Base-by-base conservation (phyloP, 495 filamentous ascomycete genomes). In the Penicillium fimorum region DNA sequence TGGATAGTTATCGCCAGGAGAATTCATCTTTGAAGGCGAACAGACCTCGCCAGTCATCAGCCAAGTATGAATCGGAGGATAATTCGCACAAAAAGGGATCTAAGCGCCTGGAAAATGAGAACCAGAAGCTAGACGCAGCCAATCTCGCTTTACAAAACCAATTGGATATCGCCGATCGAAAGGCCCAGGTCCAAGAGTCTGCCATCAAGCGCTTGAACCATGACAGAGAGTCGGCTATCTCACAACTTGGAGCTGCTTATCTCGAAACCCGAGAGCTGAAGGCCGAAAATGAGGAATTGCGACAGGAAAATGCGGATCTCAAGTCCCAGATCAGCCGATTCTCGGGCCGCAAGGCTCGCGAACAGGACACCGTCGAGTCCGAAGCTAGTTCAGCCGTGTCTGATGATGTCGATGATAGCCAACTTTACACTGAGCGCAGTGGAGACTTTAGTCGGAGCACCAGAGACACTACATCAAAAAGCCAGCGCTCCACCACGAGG, bases 141-240 rank as follows among this genome's bases (percentile, higher is more conserved):
- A 76, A 87, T 22, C 67, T 84, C 43, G 72, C 76, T 9, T 67
- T 88, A 20, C 82, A 84, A 50, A 76, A 76, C 17, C 78, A 80
- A 37, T 62, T 88, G 10, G 84, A 89, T 33, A 71, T 80, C 29
- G 66, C 83, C 20, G 79, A 84, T 48, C 79, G 84, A 33, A 85
- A 85, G 62, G 58, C 76, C 6, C 74, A 84, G 47, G 76, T 84
- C 8, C 69, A 83, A n/a, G 84, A 88, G 49, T 79, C 82, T 17
- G 74, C 79, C 6, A 67, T 85, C 40, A 82, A 82, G 54, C 82
- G 82, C 29, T 66, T 88, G 38, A 83, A 79, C 43, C 76, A 80
- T 37, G 87, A 90, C 53, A 76, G 86, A 38, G 85, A 89, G 59
- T 81, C 82, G 50, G 79, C 86, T 6, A 77, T 87, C 27, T 80